These are phyloP conservation scores for Backusella circina DNA, from an alignment of 192 early-diverging fungal species.

Conservation along the genomic window DNA sequence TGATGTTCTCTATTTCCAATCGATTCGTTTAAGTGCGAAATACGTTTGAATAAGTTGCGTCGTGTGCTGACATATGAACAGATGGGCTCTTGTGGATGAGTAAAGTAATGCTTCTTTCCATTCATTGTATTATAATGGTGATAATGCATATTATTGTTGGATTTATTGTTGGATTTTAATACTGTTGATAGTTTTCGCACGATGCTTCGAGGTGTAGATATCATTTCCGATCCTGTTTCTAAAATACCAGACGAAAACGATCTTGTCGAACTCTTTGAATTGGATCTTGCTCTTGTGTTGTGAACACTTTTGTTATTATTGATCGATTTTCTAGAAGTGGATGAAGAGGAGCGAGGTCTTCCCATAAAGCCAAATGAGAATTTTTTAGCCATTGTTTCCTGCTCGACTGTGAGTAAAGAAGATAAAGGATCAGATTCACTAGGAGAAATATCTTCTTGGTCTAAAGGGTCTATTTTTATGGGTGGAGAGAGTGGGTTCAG, in stretches of 20 bases:
- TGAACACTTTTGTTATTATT: conserved; percentile 13
- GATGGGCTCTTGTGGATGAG: conserved; percentile 14
- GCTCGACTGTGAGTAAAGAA: not conserved
- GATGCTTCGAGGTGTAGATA: conserved; percentile 21
- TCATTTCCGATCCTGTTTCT: conserved; percentile 7
- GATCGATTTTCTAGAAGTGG: conserved; percentile 28
- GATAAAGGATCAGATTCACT: not conserved
- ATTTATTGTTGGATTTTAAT: conserved; percentile 19
- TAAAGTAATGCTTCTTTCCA: conserved; percentile 12
- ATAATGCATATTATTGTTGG: not conserved
- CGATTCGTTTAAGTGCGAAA: conserved; percentile 59
- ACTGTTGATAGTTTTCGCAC: conserved; percentile 26
- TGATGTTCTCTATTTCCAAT: conserved; percentile 38
- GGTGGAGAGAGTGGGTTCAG: conserved; percentile 43
- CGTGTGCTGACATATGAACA: conserved; percentile 46
- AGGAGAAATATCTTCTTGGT: not conserved
- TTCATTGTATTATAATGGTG: not conserved
- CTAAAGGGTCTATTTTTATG: not conserved
- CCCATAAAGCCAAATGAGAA: conserved; percentile 26
- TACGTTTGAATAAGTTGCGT: conserved; percentile 56
- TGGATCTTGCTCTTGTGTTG: conserved; percentile 20
- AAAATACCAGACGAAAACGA: conserved; percentile 18
- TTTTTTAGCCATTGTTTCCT: not conserved
- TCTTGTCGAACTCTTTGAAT: conserved; percentile 20
- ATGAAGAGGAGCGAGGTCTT: conserved; percentile 25